Conservation (phyloP, 805 yeast species). For the Spathaspora sp. region DNA sequence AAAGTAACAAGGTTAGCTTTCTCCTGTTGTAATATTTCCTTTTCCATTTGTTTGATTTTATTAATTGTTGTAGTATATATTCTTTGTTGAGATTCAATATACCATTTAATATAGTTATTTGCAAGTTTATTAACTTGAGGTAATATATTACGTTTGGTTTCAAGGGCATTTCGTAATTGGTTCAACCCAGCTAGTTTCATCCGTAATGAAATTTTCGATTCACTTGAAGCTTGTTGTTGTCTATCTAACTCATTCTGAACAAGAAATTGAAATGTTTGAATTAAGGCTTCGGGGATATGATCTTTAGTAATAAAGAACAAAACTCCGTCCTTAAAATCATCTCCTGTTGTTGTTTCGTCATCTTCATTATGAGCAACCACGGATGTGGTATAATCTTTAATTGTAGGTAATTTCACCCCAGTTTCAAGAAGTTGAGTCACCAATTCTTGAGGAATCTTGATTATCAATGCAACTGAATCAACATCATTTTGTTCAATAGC, state of each 20-base stretch:
- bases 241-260: constrained; percentile 49
- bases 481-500: constrained; percentile 52
- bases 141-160: constrained; percentile 34
- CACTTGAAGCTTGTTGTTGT: not conserved
- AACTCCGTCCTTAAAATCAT: constrained; percentile 26
- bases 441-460: constrained; percentile 45
- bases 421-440: constrained; percentile 25
- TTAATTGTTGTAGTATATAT: constrained; percentile 46
- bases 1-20: constrained; percentile 49
- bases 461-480: constrained; percentile 57
- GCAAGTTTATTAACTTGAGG: not conserved
- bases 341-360: constrained; percentile 2
- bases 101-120: constrained; percentile 36
- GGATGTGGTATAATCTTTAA: constrained; percentile 38
- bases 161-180: constrained; percentile 49
- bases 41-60: constrained; percentile 43
- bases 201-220: constrained; percentile 35
- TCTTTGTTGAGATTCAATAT: constrained; percentile 46
- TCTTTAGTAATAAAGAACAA: constrained; percentile 36
- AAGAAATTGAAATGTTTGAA: constrained; percentile 52
- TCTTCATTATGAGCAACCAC: constrained; percentile 13
- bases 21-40: constrained; percentile 35
- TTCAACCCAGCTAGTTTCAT: constrained; percentile 60
- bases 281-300: constrained; percentile 40
- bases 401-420: constrained; percentile 36